Percentiles rank a stretch among this genome's conserved stretches.
Conservation (phyloP, 2,329 filamentous ascomycete species). For the Triangularia verruculosa region DNA sequence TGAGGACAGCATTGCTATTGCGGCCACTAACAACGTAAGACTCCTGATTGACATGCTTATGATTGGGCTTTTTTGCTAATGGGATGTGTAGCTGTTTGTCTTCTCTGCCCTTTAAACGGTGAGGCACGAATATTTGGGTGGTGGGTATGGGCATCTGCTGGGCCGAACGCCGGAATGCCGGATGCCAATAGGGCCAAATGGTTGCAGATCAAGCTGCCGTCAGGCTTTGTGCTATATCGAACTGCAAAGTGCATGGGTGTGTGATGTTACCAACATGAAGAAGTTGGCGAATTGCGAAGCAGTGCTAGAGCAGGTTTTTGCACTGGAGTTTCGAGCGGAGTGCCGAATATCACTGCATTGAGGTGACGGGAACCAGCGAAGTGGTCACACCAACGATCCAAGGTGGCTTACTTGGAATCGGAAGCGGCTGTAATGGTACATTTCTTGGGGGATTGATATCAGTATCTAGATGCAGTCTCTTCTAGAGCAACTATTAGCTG, state of each 20-base stretch:
- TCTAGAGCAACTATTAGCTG: not conserved
- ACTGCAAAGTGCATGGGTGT: not conserved
- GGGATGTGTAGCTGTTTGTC: slow-evolving; percentile 33
- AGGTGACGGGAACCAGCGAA: not conserved
- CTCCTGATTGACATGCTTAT: not conserved
- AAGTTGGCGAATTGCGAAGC: not conserved
- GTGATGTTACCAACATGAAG: not conserved
- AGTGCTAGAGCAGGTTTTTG: slow-evolving; percentile 11
- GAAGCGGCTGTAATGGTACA: slow-evolving; percentile 4
- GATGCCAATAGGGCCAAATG: not conserved
- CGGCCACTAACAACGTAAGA: slow-evolving; percentile 98
- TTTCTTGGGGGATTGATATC: slow-evolving; percentile 2
- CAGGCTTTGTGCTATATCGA: not conserved
- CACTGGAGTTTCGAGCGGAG: not conserved
- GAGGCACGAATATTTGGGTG: slow-evolving; percentile 10
- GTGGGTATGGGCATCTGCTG: not conserved
- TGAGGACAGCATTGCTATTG: slow-evolving; percentile 98
- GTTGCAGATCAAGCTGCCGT: not conserved
- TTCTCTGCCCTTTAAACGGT: slow-evolving; percentile 32
- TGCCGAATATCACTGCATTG: slow-evolving; percentile 1
- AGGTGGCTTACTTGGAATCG: slow-evolving; percentile 2
- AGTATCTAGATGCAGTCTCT: slow-evolving; percentile 12
- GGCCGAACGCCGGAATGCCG: not conserved
- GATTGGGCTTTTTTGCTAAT: slow-evolving; percentile 25
- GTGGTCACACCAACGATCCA: not conserved